A percentile compares a stretch with the other conserved stretches of the same genome.
Evolutionary conservation across 2,329 filamentous ascomycete species (phyloP).

Genomic region (Pseudogymnoascus sp.): DNA sequence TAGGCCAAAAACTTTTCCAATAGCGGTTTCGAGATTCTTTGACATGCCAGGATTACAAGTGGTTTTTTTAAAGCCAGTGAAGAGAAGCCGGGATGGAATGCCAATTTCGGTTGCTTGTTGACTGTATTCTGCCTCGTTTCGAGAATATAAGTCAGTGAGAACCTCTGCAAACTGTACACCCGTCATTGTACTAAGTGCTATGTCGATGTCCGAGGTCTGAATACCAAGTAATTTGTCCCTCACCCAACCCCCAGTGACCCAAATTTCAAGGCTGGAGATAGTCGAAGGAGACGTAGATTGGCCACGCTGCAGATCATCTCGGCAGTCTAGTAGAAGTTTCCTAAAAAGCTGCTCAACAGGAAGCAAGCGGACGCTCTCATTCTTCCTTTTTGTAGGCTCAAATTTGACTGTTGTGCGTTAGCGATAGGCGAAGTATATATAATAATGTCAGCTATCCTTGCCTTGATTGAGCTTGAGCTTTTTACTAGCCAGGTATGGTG

Average conservation of each 20-base stretch:
- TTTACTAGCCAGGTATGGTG: background rate
- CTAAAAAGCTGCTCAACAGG: background rate
- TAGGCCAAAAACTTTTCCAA: background rate
- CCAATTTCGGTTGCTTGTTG: background rate
- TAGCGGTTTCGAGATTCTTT: background rate
- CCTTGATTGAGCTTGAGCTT: background rate
- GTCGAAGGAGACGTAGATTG: background rate
- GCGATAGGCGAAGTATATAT: background rate
- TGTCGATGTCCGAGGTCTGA: background rate
- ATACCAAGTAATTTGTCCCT: slow-evolving; percentile 4
- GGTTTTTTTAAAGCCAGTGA: background rate
- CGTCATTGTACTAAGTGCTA: background rate
- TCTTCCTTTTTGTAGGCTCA: background rate
- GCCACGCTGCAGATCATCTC: background rate
- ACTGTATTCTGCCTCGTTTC: background rate
- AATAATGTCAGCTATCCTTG: background rate
- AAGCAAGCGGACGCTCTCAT: background rate
- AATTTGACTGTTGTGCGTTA: background rate
- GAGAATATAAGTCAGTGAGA: background rate
- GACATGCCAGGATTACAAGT: background rate
- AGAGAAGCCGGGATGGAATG: background rate
- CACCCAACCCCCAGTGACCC: background rate
- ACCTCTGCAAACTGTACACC: background rate
- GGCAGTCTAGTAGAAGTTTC: background rate
- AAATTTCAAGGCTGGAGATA: background rate